These are phyloP conservation scores for Phalaenopsis equestris DNA, from an alignment of 106 monocot genomes.

Conservation along the genomic window DNA sequence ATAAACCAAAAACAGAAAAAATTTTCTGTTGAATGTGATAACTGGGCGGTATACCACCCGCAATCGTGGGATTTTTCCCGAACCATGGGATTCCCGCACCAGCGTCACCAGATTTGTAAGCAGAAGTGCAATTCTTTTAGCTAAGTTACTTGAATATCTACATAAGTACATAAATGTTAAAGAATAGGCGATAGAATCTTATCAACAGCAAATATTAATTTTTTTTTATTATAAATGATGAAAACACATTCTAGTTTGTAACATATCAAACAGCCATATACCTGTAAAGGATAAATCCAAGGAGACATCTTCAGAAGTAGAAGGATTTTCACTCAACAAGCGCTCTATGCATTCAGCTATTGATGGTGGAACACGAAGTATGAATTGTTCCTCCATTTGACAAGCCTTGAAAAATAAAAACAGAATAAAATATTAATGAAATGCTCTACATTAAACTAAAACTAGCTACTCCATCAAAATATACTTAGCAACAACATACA, in stretches of 20 bases:
- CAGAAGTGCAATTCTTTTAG: not conserved
- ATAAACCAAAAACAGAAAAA: too few relatives aligned
- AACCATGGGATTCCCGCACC: too few relatives aligned
- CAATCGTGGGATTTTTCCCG: too few relatives aligned
- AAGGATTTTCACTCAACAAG: slow-evolving; percentile 55
- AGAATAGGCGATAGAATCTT: not conserved
- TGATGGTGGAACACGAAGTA: slow-evolving; percentile 81
- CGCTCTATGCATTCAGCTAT: slow-evolving; percentile 75
- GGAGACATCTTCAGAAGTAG: slow-evolving; percentile 50
- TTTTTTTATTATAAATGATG: not conserved
- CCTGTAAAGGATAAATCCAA: slow-evolving; percentile 87
- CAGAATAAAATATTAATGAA: not conserved
- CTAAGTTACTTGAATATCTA: not conserved
- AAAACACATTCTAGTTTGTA: not conserved
- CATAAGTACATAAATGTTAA: not conserved
- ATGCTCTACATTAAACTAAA: not conserved
- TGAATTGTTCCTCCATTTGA: slow-evolving; percentile 88
- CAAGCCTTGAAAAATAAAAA: not conserved
- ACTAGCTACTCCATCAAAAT: not conserved
- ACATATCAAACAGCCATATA: slow-evolving; percentile 8
- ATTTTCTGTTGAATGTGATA: too few relatives aligned
- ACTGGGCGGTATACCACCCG: too few relatives aligned
- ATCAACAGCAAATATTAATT: not conserved
- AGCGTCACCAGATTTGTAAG: not conserved
- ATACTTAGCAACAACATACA: not conserved